Base-by-base conservation (phyloP, 257 asterid species). In the Ophiorrhiza pumila region DNA sequence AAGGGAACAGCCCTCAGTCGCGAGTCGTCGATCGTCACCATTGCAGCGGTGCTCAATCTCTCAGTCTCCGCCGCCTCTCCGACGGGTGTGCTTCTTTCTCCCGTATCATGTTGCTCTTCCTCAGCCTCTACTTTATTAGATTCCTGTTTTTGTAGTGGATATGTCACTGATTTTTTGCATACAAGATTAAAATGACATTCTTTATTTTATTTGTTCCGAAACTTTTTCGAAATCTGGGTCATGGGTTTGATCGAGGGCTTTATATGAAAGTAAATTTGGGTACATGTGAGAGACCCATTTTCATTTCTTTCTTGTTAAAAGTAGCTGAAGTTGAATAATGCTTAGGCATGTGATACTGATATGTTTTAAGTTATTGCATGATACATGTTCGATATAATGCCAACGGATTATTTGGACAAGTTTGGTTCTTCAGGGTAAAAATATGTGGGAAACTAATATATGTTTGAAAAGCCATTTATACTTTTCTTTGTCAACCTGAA, bases 341-440 rank as follows among this genome's bases (percentile, higher is more conserved):
- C 5, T 1, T 23, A 3, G 60, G 32, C 5, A 29, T 47, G 27
- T 46, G 50, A 4, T 11, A 46, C 10, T 41, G 17, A 27, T 1
- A 50, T 57, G 58, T 31, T 37, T 37, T 37, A 34, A 63, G 29
- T 63, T 49, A 17, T 56, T 79, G 85, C 71, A 4, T 57, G 46
- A 47, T 29, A 71, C 41, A 7, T 74, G 81, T 78, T 83, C 73
- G 87, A 81, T 56, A 52, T 74, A 86, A 84, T 82, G 83, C 49
- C 80, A 23, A 13, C 37, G 18, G 29, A 10, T 23, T 23, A 37
- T 53, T 71, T n/a, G 41, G 7, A 2, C 39, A 34, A 73, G 23
- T 6, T 50, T 34, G 41, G 25, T 47, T 25, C 14, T 55, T 57
- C 59, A 39, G 12, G 14, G 15, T 31, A 32, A 45, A 4, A 57